Evolutionary conservation across 2,329 filamentous ascomycete genomes (phyloP), one percentile per base, ranked within the genome.

Genomic region (Colletotrichum sp.): DNA sequence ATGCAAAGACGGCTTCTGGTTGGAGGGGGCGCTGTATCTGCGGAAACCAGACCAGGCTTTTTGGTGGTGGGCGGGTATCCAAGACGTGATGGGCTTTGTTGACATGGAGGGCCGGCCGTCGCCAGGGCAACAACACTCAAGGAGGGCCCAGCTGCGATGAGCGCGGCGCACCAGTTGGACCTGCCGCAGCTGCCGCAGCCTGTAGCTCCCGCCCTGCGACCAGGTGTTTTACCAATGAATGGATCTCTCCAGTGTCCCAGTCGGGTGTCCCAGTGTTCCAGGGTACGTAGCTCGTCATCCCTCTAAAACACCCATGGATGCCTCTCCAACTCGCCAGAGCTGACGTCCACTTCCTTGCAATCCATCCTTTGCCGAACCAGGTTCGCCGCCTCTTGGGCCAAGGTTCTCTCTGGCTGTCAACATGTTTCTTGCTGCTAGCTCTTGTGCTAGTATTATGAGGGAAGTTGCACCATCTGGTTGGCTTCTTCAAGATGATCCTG

Each of bases 41-140:
- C 79, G 79, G 78, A 80, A 77, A 81, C 79, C 78, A 78, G 63
- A 64, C 48, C 71, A 68, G 61, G 71, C 72, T 64, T 39, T 61
- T 21, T 36, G 60, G 32, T 63, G 70, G 61, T 63, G 75, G 72
- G 67, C 75, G 76, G 72, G 78, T 74, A 68, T 66, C 71, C 74
- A 73, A 76, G 78, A 77, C 79, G 78, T 78, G 79, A 78, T 79
- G 59, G 78, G 72, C 78, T 70, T 78, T 84, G 82, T 83, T 83
- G 80, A 82, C 79, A 59, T 72, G 65, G 26, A 67, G 24, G 16
- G 34, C 30, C 10, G 34, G 48, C 1, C 9, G 67, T 84, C 79
- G 77, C 82, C 83, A 83, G 76, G 74, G 82, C 83, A 84, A 84
- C 83, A 71, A 1, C 36, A 14, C 10, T 13, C 0, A 9, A 4